Conservation (phyloP, 1,139 yeast genomes). For the Yamadazyma atmosphaerica region DNA sequence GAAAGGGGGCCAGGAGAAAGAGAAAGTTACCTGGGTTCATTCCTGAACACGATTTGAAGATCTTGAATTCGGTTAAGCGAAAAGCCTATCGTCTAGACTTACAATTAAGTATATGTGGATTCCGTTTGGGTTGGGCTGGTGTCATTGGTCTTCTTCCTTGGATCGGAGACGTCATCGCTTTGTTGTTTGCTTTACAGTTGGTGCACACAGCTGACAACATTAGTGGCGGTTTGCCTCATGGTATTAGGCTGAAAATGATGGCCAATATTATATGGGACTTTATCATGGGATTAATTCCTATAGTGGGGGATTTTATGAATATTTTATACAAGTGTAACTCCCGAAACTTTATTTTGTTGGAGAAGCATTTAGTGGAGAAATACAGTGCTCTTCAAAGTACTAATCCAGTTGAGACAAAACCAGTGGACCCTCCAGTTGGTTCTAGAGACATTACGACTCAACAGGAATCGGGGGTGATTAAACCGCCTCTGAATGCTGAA, state of each 20-base stretch:
- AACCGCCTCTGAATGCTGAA: neutral
- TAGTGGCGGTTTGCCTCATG: slow-evolving; percentile 65
- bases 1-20: slow-evolving; percentile 48
- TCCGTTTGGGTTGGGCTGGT: slow-evolving; percentile 72
- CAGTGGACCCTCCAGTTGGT: neutral
- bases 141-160: slow-evolving; percentile 69
- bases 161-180: slow-evolving; percentile 56
- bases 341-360: slow-evolving; percentile 66
- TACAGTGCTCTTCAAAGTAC: slow-evolving; percentile 16
- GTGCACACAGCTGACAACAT: slow-evolving; percentile 52
- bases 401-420: neutral
- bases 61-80: slow-evolving; percentile 54
- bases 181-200: slow-evolving; percentile 50
- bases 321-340: slow-evolving; percentile 75
- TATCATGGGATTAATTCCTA: slow-evolving; percentile 66
- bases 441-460: neutral
- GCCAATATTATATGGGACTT: slow-evolving; percentile 66
- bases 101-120: slow-evolving; percentile 61
- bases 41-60: slow-evolving; percentile 51
- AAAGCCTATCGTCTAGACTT: slow-evolving; percentile 68
- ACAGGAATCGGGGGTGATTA: neutral
- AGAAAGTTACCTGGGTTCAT: slow-evolving; percentile 55
- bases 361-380: slow-evolving; percentile 53
- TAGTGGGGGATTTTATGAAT: slow-evolving; percentile 69
- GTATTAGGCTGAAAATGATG: slow-evolving; percentile 52